Evolutionary conservation across 257 asterid genomes (phyloP).

Genomic region (Solanum chiquidenum): DNA sequence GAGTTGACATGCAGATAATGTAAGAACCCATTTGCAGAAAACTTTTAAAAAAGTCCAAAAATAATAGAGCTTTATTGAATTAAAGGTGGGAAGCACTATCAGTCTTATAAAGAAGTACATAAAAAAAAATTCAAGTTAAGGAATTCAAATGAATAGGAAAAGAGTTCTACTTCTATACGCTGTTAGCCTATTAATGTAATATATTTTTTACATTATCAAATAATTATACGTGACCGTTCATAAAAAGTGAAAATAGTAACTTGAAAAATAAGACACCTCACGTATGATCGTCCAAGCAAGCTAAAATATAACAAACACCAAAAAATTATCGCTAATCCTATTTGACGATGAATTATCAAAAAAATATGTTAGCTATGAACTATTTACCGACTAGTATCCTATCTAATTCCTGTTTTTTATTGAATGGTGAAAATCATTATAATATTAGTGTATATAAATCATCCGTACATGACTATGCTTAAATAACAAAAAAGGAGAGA

Average conservation of each 20-base stretch:
- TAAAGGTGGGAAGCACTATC: slow-evolving; percentile 53
- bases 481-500: not conserved
- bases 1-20: slow-evolving; percentile 45
- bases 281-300: not conserved
- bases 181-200: not conserved
- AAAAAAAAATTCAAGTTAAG: slow-evolving; percentile 3
- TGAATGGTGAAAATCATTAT: not conserved
- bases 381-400: not conserved
- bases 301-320: not conserved
- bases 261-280: not conserved
- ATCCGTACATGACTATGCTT: not conserved
- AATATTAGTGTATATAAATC: not conserved
- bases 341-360: not conserved
- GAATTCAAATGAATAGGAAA: slow-evolving; percentile 16
- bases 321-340: too few species aligned
- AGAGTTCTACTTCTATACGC: not conserved
- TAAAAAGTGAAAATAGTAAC: not conserved
- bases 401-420: not conserved
- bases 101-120: slow-evolving; percentile 18
- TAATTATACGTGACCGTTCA: not conserved
- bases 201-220: not conserved
- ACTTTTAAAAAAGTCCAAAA: slow-evolving; percentile 27
- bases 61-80: slow-evolving; percentile 36
- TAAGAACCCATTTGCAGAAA: slow-evolving; percentile 41
- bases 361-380: not conserved